Conservation (phyloP, 2,329 filamentous ascomycete species). For the Xylariaceae sp. region DNA sequence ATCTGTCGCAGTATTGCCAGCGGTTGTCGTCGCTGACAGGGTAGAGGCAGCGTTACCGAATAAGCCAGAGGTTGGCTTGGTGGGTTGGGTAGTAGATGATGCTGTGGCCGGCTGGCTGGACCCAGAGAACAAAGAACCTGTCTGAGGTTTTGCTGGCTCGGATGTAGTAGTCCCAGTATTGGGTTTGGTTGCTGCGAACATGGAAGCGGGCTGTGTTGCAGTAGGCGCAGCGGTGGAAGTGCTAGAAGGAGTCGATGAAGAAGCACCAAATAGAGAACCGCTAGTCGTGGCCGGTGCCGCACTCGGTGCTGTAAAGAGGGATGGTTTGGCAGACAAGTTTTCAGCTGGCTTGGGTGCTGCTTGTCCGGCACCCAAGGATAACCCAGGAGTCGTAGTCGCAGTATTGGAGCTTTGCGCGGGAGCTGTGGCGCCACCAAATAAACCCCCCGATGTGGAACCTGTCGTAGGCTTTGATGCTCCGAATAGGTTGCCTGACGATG, state of each 20-base stretch:
- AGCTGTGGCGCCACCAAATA: slow-evolving; percentile 22
- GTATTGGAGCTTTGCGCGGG: slow-evolving; percentile 10
- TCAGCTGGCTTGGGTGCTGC: slow-evolving; percentile 20
- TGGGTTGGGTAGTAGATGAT: slow-evolving; percentile 22
- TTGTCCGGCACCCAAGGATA: slow-evolving; percentile 5
- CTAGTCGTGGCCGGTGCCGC: slow-evolving; percentile 14
- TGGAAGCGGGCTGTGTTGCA: slow-evolving; percentile 13
- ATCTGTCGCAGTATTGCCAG: slow-evolving; percentile 23
- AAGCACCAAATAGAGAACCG: slow-evolving; percentile 14
- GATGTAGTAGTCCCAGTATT: slow-evolving; percentile 18
- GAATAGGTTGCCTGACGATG: slow-evolving; percentile 12
- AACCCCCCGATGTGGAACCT: slow-evolving; percentile 3
- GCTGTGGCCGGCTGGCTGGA: slow-evolving; percentile 14
- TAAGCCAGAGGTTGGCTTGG: slow-evolving; percentile 23
- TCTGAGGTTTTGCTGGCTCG: slow-evolving; percentile 23
- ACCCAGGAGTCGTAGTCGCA: slow-evolving; percentile 12
- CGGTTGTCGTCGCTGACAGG: slow-evolving; percentile 18
- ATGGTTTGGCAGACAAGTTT: slow-evolving; percentile 16
- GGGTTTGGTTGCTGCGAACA: slow-evolving; percentile 20
- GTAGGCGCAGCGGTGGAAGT: slow-evolving; percentile 15
- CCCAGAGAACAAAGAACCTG: slow-evolving; percentile 22
- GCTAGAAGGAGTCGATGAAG: slow-evolving; percentile 11
- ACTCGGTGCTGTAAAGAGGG: slow-evolving; percentile 18
- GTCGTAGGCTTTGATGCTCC: slow-evolving; percentile 22
- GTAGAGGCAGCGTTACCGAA: slow-evolving; percentile 24